Evolutionary conservation across 495 filamentous ascomycete species (phyloP), one percentile per base, ranked within the genome.

Genomic region (Entonaema liquescens): DNA sequence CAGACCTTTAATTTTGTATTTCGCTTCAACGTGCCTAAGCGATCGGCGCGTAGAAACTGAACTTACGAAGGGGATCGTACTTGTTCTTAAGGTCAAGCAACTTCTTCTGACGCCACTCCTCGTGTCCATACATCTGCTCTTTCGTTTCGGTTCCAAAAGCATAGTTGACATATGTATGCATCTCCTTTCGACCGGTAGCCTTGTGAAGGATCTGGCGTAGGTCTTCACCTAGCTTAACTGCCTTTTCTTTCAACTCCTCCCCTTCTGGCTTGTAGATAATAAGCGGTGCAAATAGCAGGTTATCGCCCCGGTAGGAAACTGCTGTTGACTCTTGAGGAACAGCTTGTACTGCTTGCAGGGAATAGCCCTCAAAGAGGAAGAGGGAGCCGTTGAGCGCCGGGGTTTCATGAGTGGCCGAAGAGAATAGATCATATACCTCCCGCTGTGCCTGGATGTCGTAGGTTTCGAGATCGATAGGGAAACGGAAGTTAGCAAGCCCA

Each of bases 101-200:
- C 5, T 73, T 70, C 7, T 78, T 59, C 71, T 78, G 76, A 1
- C 85, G 75, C 84, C 86, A 88, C 15, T 59, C n/a, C 55, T 87
- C 86, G 55, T 75, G 71, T 0, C 88, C 87, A 60, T 90, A 90
- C 75, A 77, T 72, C 83, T 75, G 2, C 88, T 87, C 56, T 11
- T 38, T 38, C 13, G 35, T 38, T 12, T 38, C 35, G 35, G 35
- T 12, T 12, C 35, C 35, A 12, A 81, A 80, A 0, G 88, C 88
- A 76, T 90, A 90, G 71, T 90, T 90, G 49, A 89, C 83, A 62
- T 90, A 90, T 0, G 83, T 74, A 31, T 81, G 76, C 58, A 85
- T 53, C 31, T 84, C 68, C 3, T 65, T 33, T 11, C 66, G 44
- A 0, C 80, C 83, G 64, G 70, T 82, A 3, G 71, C 83, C 5